Evolutionary conservation across 345 rosid genomes (phyloP).

Genomic region (Populus tremula): DNA sequence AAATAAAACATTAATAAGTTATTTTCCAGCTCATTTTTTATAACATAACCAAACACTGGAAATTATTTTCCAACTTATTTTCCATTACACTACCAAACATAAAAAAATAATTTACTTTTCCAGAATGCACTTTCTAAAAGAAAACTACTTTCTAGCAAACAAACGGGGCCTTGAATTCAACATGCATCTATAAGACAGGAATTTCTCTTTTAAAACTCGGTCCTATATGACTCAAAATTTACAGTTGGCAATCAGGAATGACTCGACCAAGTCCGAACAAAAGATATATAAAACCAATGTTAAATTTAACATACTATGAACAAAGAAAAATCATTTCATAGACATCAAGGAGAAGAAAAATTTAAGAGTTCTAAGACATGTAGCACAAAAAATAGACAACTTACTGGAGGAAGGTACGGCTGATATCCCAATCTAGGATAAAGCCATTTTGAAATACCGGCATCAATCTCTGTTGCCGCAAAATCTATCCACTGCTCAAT

Average conservation of each 20-base stretch:
- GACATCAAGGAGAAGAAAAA: not conserved
- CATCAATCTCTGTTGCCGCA: conserved; percentile 70
- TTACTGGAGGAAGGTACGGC: conserved; percentile 73
- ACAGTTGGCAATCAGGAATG: not conserved
- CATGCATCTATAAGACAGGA: not conserved
- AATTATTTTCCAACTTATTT: too few relatives aligned
- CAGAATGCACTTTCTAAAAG: too few relatives aligned
- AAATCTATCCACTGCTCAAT: conserved; percentile 98
- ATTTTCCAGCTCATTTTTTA: too few relatives aligned
- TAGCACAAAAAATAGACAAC: conserved; percentile 9
- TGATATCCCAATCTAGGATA: conserved; percentile 56
- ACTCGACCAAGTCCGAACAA: not conserved
- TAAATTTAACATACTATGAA: not conserved
- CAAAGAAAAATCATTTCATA: not conserved
- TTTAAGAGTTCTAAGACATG: not conserved
- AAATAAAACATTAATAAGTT: too few relatives aligned
- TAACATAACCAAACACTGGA: too few relatives aligned
- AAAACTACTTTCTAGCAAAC: too few relatives aligned
- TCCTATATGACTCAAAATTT: not conserved
- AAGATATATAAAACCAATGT: not conserved
- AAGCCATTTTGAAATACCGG: conserved; percentile 51
- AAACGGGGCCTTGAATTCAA: too few relatives aligned
- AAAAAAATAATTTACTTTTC: too few relatives aligned
- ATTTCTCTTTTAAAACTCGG: not conserved
- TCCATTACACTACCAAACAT: too few relatives aligned